Evolutionary conservation across 2,329 filamentous ascomycete genomes (phyloP), one percentile per base, ranked within the genome.

Genomic region (Fusarium guadeloupense): DNA sequence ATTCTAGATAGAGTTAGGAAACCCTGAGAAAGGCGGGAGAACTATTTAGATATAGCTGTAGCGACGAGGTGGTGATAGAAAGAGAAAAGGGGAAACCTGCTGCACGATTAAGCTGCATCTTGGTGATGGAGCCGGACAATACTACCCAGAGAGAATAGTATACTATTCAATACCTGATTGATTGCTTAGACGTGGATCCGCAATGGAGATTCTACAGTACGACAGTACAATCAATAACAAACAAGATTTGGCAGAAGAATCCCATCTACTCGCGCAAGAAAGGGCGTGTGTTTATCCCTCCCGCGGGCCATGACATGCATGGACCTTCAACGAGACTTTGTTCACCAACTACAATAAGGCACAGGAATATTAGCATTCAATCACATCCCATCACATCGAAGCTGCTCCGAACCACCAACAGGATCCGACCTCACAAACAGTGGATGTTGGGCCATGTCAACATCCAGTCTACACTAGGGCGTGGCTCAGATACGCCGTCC

Each of bases 281-380:
- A n/a, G n/a, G n/a, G n/a, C n/a, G 54, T 50, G 50, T 40, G 45
- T 47, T 37, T 46, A 35, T 51, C 26, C 28, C n/a, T n/a, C 28
- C 33, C 39, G 9, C 25, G 4, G 39, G 59, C 25, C 51, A 62
- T 62, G 60, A 25, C 52, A 58, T 67, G 60, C 63, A 69, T 67
- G 40, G 41, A 31, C n/a, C n/a, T n/a, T n/a, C 31, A 25, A n/a
- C 48, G 54, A 61, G 64, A 45, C 54, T 43, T 33, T 62, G 51
- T 43, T 46, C 56, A 61, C 57, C 20, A 44, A 49, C 43, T 46
- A 56, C 54, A 61, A 64, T 50, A 50, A 39, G 44, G 17, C 31
- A 52, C 19, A 44, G 53, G 28, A 45, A 54, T 42, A 31, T 35
- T 37, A 25, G 9, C 7, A 26, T 38, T 7, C 26, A 28, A n/a